Base-by-base conservation (phyloP, 805 yeast genomes). In the Yamadazyma paraphyllophila region DNA sequence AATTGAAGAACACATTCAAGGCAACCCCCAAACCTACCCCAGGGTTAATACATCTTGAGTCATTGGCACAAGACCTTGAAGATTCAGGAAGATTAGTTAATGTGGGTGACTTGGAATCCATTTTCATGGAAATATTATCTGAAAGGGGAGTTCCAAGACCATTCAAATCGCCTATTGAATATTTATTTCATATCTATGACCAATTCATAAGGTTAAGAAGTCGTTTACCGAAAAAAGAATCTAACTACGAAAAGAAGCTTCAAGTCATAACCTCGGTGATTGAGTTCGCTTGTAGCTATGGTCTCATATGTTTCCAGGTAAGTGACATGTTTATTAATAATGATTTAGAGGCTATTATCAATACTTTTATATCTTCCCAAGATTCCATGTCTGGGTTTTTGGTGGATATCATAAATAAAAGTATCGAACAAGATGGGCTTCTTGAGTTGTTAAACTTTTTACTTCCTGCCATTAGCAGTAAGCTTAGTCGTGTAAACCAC, bases 371-470 rank as follows among this genome's bases (percentile, higher is more conserved):
- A n/a, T 40, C 40, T 8, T 29, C 41, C n/a, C 54, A 48, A 29
- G 39, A 46, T 16, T 58, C 57, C 14, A 48, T 55, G 43, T 41
- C 56, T n/a, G 55, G 61, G 2, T 83, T 82, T 49, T 60, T 89
- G 44, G 62, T 73, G 2, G 84, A 80, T 36, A 71, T 87, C 26
- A 60, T 86, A 12, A 64, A 70, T 29, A 71, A 82, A 45, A 78
- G 91, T 8, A 70, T 76, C 17, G 86, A 82, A 45, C 89, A 87
- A 56, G 95, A 82, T 1, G 69, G 82, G 0, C 60, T 83, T 6
- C 51, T 78, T 7, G 94, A 84, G 14, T 69, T 88, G 27, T 62
- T 85, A 48, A 76, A 78, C 48, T 69, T 77, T 4, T 63, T 86
- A 16, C 57, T 79, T 13, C 82, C 82, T 2, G 52, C 55, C 11